Percentiles rank a stretch among this genome's conserved stretches.
Evolutionary conservation across 768 basidiomycete species (phyloP).

Genomic region (Sporobolomyces pararoseus): DNA sequence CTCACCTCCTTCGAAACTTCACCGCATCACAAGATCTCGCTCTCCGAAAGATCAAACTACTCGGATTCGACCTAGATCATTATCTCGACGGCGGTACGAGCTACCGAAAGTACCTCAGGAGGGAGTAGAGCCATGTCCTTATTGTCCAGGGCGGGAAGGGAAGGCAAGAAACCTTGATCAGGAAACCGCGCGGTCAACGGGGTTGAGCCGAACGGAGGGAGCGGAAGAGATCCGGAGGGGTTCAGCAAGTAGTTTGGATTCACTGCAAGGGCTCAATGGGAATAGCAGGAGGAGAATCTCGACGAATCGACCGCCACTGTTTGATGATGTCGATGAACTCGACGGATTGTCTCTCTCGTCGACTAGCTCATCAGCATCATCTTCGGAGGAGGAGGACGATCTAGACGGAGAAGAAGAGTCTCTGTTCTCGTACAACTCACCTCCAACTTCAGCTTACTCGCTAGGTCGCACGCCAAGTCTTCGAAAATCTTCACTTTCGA

Average conservation of each 20-base stretch:
- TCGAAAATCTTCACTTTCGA: conserved; percentile 5
- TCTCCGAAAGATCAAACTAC: not conserved
- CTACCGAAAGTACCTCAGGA: not conserved
- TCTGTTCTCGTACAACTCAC: not conserved
- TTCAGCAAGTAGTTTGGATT: not conserved
- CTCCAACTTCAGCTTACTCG: not conserved
- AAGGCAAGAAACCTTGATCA: not conserved
- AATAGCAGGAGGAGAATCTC: not conserved
- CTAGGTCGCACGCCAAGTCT: not conserved
- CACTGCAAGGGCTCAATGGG: not conserved
- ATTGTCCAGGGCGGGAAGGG: too few relatives aligned
- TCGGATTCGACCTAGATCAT: conserved; percentile 3
- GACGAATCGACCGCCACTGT: conserved; percentile 16
- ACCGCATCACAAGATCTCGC: not conserved
- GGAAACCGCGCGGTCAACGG: conserved; percentile 6
- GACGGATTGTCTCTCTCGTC: conserved; percentile 1
- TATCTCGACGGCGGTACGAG: not conserved
- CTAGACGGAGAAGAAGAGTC: not conserved
- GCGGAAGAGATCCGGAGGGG: not conserved
- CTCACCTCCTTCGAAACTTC: not conserved
- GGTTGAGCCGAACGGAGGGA: not conserved
- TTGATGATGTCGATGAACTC: conserved; percentile 11
- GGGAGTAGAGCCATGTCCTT: not conserved
- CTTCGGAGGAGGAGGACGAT: conserved; percentile 1
- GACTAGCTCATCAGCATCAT: not conserved